Percentiles rank a stretch among this genome's conserved stretches.
phyloP scores from a whole-genome alignment of 2,329 filamentous ascomycete genomes.

The Sarocladium oryzae region DNA sequence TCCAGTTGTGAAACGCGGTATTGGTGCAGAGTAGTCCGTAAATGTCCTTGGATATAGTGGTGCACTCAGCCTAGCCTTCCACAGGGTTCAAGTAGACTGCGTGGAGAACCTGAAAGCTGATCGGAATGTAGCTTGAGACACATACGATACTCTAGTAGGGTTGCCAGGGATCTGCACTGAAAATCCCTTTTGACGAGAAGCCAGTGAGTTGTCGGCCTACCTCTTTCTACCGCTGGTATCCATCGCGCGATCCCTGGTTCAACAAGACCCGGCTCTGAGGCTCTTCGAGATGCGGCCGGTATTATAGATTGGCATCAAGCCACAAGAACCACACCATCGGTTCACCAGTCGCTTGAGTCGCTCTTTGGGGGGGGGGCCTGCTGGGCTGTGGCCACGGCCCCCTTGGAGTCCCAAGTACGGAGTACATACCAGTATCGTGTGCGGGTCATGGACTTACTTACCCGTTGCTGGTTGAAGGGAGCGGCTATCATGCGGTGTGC shows the following conservation, averaged over 20 bases:
- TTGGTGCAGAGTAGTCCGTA: too few relatives aligned
- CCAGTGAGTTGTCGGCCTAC: not conserved
- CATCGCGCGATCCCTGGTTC: not conserved
- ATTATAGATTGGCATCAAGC: slow-evolving; percentile 3
- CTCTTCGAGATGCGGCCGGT: not conserved
- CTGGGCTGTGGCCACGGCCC: not conserved
- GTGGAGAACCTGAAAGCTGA: not conserved
- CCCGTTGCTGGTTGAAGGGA: too few relatives aligned
- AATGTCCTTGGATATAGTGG: too few relatives aligned
- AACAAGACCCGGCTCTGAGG: not conserved
- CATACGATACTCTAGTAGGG: not conserved
- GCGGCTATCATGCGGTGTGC: too few relatives aligned
- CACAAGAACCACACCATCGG: not conserved
- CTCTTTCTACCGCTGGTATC: not conserved
- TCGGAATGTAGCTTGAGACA: not conserved
- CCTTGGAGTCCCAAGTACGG: too few relatives aligned
- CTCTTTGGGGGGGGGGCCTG: not conserved
- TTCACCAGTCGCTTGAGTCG: not conserved
- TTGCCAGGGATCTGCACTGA: not conserved
- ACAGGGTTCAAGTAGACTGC: too few relatives aligned
- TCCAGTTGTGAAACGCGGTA: too few relatives aligned
- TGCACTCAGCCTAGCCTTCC: too few relatives aligned
- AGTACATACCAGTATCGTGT: too few relatives aligned
- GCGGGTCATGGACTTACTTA: too few relatives aligned
- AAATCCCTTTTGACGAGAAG: not conserved